phyloP scores from a whole-genome alignment of 345 rosid genomes.

The Syzygium aromaticum region DNA sequence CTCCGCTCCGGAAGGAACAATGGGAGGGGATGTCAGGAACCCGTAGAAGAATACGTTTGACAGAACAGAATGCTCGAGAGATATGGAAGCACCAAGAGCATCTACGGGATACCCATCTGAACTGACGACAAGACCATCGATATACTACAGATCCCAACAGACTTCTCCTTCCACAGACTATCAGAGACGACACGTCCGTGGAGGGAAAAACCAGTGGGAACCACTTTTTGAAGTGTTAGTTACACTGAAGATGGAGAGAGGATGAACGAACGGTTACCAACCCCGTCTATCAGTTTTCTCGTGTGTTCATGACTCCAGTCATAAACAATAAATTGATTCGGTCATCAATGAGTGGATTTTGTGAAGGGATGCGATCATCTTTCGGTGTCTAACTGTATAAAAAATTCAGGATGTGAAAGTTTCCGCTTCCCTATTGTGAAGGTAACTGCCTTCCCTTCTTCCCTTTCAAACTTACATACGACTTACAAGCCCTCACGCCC shows the following conservation, averaged over 20 bases:
- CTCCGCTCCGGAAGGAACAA: background rate
- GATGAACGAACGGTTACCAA: background rate
- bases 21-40: background rate
- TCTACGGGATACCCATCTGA: slow-evolving; percentile 79
- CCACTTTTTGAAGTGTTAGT: background rate
- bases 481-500: too few species aligned
- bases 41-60: background rate
- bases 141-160: slow-evolving; percentile 83
- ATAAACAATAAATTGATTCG: too few species aligned
- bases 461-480: background rate
- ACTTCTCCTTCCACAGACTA: slow-evolving; percentile 42
- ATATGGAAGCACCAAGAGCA: background rate
- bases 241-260: background rate
- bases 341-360: too few species aligned
- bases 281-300: background rate
- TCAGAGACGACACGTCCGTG: background rate
- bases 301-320: too few species aligned
- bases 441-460: background rate
- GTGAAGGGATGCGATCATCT: background rate
- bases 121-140: slow-evolving; percentile 71
- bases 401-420: background rate
- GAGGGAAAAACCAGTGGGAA: background rate
- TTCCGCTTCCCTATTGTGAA: background rate
- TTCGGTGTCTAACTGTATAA: background rate
- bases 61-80: background rate